Base-by-base conservation (phyloP, 2,329 filamentous ascomycete genomes). In the Phialemonium atrogriseum region DNA sequence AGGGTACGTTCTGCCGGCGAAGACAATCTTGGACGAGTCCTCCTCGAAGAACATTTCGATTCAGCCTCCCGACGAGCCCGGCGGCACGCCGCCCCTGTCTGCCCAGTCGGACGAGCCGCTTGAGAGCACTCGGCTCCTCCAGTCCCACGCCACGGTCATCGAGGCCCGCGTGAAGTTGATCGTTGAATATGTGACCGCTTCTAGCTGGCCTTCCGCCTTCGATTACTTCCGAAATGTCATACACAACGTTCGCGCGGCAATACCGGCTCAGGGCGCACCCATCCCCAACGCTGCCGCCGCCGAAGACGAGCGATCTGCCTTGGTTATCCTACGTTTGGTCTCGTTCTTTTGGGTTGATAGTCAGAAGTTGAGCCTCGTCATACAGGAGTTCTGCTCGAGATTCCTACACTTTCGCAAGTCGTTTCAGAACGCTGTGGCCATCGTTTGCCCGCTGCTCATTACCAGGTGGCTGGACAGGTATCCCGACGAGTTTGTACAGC, bases 371-470 rank as follows among this genome's bases (percentile, higher is more conserved):
- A 68, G 73, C 23, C 52, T 71, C 13, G 49, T 82, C 32, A 68
- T 82, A 22, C 74, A 80, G 43, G 78, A 83, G 52, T 60, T 82
- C 22, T 78, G 74, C 49, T 75, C 74, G 14, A 76, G 68, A 46
- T 82, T 80, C 49, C 60, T 81, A 27, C 77, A 81, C 49, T 72
- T 82, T 38, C 68, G 73, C 39, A 77, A 73, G 43, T 53, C 68
- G 1, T 77, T 74, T 45, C 78, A 83, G 44, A 77, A 75, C 41
- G 69, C 73, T 3, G 62, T 82, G 20, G 75, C 77, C 25, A 61
- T 77, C 23, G 64, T 77, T 10, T 58, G 73, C n/a, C 77, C 78
- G 5, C 52, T 80, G 30, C 55, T 81, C 31, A 76, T 83, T 34
- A 69, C 66, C 19, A 62, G 74, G 40, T 83, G 78, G 78, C 65